Evolutionary conservation across 768 basidiomycete species (phyloP), one percentile per base, ranked within the genome.

Genomic region (Hemileccinum rubropunctum): DNA sequence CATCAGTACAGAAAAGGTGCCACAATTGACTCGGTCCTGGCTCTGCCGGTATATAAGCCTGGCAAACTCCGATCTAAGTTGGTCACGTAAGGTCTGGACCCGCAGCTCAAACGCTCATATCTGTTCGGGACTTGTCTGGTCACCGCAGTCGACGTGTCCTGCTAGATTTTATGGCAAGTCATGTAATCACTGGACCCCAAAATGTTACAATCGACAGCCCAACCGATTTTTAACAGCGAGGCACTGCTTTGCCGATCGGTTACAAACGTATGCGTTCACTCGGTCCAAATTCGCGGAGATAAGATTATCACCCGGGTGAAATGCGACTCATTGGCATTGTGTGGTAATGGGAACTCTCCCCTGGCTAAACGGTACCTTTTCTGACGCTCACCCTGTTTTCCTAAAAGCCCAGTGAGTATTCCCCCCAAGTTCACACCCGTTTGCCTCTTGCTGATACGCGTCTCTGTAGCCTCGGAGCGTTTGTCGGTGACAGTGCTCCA

Each of bases 281-380:
- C 15, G 21, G 14, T n/a, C 42, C 46, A 52, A 50, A 49, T 59
- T 61, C 55, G 62, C 63, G 62, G 62, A 65, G 63, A 63, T 63
- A 48, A 54, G 33, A 34, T 35, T 42, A 35, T 36, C 32, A 23
- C 42, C 32, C 45, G 38, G 33, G 48, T 7, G 15, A 43, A 48
- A 47, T n/a, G 44, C 34, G 20, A 20, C 42, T 48, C 17, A 44
- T 32, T 48, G 32, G 26, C 50, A 47, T 42, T 9, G 28, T 30
- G 28, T 30, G 28, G 9, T 18, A 42, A 46, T 53, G 51, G 54
- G 52, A 52, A 50, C 40, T 38, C n/a, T n/a, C n/a, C n/a, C n/a
- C n/a, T 23, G 43, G 37, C 28, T 26, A 4, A 26, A 36, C 40
- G 32, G 21, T 20, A 33, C 27, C 6, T 17, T 36, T 49, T 52